A percentile compares a stretch with the other conserved stretches of the same genome.
These are phyloP conservation scores for Lipomyces anomalus DNA, from an alignment of 805 yeast species.

Conservation along the genomic window DNA sequence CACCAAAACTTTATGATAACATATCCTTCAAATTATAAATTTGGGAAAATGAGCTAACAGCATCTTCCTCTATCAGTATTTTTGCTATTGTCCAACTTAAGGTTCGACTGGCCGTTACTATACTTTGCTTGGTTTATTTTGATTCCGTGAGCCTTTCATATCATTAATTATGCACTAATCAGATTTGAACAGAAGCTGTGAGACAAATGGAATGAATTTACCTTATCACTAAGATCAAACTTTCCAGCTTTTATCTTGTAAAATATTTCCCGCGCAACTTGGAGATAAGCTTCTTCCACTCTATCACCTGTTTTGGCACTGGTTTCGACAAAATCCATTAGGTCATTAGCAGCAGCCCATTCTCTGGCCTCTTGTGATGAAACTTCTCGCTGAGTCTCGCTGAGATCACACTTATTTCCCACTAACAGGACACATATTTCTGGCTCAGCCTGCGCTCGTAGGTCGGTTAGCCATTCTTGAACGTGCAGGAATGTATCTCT, in stretches of 20 bases:
- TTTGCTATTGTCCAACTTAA: too few relatives aligned
- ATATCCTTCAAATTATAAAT: too few relatives aligned
- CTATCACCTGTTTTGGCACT: conserved; percentile 64
- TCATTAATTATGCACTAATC: background rate
- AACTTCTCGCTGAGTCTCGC: conserved; percentile 29
- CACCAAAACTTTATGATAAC: too few relatives aligned
- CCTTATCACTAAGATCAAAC: conserved; percentile 32
- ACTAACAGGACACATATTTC: conserved; percentile 68
- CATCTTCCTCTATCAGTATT: too few relatives aligned
- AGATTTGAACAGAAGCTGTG: background rate
- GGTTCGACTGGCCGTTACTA: conserved; percentile 2
- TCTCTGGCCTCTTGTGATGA: conserved; percentile 33
- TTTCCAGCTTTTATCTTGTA: conserved; percentile 31
- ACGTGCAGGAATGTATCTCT: conserved; percentile 33
- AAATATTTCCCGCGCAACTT: conserved; percentile 33
- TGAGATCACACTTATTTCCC: conserved; percentile 71
- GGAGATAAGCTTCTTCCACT: conserved; percentile 41
- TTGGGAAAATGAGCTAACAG: too few relatives aligned
- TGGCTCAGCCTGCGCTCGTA: conserved; percentile 56
- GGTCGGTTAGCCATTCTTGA: conserved; percentile 69
- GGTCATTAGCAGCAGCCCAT: conserved; percentile 46
- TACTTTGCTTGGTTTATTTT: conserved; percentile 22
- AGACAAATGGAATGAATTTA: too few relatives aligned
- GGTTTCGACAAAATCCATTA: conserved; percentile 43
- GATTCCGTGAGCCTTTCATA: conserved; percentile 18